Percentiles rank a stretch among this genome's conserved stretches.
Evolutionary conservation across 768 basidiomycete genomes (phyloP).

Genomic region (Lenzites betulinus): DNA sequence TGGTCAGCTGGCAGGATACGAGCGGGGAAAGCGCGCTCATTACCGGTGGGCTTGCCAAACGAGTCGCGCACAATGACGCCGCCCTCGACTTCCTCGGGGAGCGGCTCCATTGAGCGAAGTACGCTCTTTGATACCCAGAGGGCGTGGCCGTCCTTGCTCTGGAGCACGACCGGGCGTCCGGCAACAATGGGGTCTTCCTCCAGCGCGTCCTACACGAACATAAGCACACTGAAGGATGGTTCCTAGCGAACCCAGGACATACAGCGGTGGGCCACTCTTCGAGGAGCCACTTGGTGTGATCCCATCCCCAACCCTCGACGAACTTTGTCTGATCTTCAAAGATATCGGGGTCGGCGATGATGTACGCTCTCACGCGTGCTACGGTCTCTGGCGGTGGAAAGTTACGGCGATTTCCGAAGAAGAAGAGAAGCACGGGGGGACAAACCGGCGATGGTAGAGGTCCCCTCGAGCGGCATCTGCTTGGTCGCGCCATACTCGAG

Average conservation of each 20-base stretch:
- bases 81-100: constrained; percentile 75
- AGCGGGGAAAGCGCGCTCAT: constrained; percentile 15
- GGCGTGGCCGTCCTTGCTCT: constrained; percentile 88
- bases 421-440: not conserved
- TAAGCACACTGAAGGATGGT: too few relatives aligned
- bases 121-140: constrained; percentile 78
- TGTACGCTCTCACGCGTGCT: constrained; percentile 58
- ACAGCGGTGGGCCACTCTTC: constrained; percentile 71
- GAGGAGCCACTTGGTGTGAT: constrained; percentile 76
- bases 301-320: constrained; percentile 87
- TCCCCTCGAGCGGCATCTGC: constrained; percentile 65
- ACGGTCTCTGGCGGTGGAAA: constrained; percentile 53
- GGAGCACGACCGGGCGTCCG: constrained; percentile 72
- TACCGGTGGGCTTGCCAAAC: constrained; percentile 71
- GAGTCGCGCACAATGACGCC: constrained; percentile 76
- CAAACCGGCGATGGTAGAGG: constrained; percentile 57
- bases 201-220: constrained; percentile 61
- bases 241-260: constrained; percentile 29
- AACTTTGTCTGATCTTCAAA: constrained; percentile 56
- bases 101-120: constrained; percentile 56
- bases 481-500: constrained; percentile 74
- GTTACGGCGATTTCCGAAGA: not conserved
- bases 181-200: constrained; percentile 68
- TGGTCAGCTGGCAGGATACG: not conserved
- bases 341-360: constrained; percentile 60